Base-by-base conservation (phyloP, 2,329 filamentous ascomycete species). In the Colletotrichum melonis region DNA sequence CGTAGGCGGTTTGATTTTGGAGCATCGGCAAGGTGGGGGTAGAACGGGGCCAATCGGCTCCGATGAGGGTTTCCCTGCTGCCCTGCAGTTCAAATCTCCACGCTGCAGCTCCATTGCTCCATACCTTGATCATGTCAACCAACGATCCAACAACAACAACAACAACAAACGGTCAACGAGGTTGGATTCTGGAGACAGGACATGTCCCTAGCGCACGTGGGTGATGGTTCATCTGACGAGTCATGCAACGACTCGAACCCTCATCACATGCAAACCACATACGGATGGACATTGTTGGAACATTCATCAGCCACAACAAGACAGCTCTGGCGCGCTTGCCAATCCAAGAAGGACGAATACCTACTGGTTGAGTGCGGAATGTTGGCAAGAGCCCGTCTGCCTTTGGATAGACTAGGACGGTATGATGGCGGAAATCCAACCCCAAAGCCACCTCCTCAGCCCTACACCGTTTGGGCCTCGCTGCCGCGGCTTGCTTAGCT, bases 381-480 rank as follows among this genome's bases (percentile, higher is more conserved):
- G 38, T 42, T 19, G 14, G 38, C 14, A 7, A 7, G 2, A 19
- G 16, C 16, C 38, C 2, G 16, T 42, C 16, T 16, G 16, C 14
- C 38, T 19, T 5, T 19, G 38, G 16, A 42, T 42, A 49, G 42
- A 69, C 42, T 54, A 59, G 58, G 64, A 52, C 65, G 24, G 7
- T 57, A 46, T 42, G 12, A 28, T 64, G 70, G 59, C 32, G 32
- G 30, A 22, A 64, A n/a, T 28, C 38, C 70, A 69, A 26, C 28
- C n/a, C 22, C 11, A 59, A 59, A 49, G 42, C 42, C 62, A 55
- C 56, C 55, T 55, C 69, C 66, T 73, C 70, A 73, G 70, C 70
- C 70, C 70, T 73, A 73, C 66, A 73, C 60, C 67, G 67, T 70
- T 70, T 65, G 9, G 70, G 55, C 70, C 60, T 73, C 49, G 49